These are phyloP conservation scores for Myriosclerotinia duriaeana DNA, from an alignment of 2,329 filamentous ascomycete species.

Conservation along the genomic window DNA sequence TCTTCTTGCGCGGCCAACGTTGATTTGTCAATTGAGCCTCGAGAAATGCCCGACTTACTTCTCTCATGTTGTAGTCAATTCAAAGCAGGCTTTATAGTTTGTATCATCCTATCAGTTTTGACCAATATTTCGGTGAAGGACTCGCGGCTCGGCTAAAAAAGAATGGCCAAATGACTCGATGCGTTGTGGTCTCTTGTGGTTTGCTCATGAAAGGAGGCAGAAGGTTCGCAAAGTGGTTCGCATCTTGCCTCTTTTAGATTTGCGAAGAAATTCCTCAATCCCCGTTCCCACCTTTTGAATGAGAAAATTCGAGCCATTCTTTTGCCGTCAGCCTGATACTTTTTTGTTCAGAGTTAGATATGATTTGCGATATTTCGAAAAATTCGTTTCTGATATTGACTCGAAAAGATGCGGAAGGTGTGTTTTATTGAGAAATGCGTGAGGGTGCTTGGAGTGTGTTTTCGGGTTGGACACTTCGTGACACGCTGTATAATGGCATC, in stretches of 20 bases:
- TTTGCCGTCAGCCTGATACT: background rate
- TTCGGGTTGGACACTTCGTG: background rate
- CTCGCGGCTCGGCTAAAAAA: background rate
- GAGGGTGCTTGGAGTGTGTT: background rate
- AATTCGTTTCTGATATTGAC: background rate
- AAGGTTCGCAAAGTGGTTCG: constrained; percentile 15
- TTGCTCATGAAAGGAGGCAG: constrained; percentile 15
- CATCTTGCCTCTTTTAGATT: constrained; percentile 5
- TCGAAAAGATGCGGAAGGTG: background rate
- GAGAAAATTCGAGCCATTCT: background rate
- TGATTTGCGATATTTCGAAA: background rate
- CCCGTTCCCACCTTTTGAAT: background rate
- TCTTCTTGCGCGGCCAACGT: background rate
- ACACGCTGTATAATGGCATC: background rate
- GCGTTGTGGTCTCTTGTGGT: constrained; percentile 18
- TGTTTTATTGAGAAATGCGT: background rate
- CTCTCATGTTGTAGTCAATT: constrained; percentile 4
- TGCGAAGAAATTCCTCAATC: background rate
- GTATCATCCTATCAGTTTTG: background rate
- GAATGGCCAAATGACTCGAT: background rate
- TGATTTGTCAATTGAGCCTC: constrained; percentile 13
- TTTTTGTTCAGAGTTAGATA: background rate
- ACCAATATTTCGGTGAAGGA: background rate
- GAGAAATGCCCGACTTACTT: background rate
- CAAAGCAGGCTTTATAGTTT: background rate